Evolutionary conservation across 768 basidiomycete species (phyloP).

Genomic region (Leccinum subgranulosum): DNA sequence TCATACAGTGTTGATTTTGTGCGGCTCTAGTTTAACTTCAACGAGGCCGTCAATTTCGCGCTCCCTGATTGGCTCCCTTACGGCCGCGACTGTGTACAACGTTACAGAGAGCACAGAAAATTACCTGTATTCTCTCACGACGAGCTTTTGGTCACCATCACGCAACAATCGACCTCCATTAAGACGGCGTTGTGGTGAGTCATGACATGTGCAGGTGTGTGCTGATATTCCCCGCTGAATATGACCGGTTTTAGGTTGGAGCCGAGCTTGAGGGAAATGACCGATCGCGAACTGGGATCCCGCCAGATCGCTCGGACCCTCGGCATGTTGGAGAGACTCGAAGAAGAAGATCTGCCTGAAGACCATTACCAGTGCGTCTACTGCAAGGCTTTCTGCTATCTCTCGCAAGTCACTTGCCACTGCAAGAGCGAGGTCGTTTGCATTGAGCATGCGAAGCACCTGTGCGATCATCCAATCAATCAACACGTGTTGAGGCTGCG

Average conservation of each 20-base stretch:
- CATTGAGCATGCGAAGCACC: conserved; percentile 73
- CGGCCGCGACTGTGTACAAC: conserved; percentile 83
- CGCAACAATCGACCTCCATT: conserved; percentile 89
- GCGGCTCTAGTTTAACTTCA: conserved; percentile 82
- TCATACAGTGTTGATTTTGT: conserved; percentile 24
- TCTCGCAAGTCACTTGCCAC: conserved; percentile 84
- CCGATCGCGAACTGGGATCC: conserved; percentile 70
- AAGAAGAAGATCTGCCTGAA: conserved; percentile 80
- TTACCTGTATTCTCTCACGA: conserved; percentile 98
- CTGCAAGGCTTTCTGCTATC: conserved; percentile 94
- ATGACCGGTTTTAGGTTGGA: conserved; percentile 58
- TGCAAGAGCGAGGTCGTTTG: conserved; percentile 82
- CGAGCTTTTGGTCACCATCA: conserved; percentile 95
- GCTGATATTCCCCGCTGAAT: conserved; percentile 19
- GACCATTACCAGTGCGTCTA: conserved; percentile 93
- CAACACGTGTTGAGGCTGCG: conserved; percentile 71
- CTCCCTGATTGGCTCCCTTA: conserved; percentile 91
- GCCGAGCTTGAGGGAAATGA: conserved; percentile 85
- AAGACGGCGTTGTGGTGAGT: conserved; percentile 90
- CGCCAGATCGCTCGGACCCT: conserved; percentile 60
- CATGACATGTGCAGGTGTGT: conserved; percentile 9
- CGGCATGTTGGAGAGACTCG: conserved; percentile 65
- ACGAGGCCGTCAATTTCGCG: conserved; percentile 98
- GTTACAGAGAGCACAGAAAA: conserved; percentile 89
- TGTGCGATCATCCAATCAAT: conserved; percentile 63